Conservation (phyloP, 805 yeast genomes). For the Sugiyamaella valdiviana region DNA sequence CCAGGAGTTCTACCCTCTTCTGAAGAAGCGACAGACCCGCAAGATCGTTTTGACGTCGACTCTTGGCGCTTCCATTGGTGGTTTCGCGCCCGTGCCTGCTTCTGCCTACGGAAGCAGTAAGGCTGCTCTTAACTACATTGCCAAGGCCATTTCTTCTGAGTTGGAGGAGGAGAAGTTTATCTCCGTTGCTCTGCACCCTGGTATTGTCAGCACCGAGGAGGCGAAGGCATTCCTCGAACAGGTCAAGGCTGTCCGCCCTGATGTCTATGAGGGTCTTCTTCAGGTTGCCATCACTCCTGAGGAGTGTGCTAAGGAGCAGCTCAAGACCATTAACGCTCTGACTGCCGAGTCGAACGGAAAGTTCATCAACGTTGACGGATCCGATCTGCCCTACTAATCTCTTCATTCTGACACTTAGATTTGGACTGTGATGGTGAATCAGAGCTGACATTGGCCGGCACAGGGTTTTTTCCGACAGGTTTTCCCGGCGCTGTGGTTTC, state of each 20-base stretch:
- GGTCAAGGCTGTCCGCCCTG: slow-evolving; percentile 5
- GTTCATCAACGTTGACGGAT: slow-evolving; percentile 12
- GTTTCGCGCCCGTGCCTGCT: slow-evolving; percentile 15
- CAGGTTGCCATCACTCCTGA: slow-evolving; percentile 19
- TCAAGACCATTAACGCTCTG: slow-evolving; percentile 22
- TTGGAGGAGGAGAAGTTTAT: slow-evolving; percentile 25
- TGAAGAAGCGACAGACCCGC: slow-evolving; percentile 21
- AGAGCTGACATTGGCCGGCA: too few relatives aligned
- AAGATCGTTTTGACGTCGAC: slow-evolving; percentile 29
- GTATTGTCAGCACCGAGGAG: slow-evolving; percentile 35
- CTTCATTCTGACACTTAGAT: too few relatives aligned
- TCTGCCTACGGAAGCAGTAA: slow-evolving; percentile 36
- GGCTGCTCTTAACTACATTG: slow-evolving; percentile 35
- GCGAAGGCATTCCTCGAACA: slow-evolving; percentile 12
- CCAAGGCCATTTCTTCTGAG: slow-evolving; percentile 28
- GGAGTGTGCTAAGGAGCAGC: slow-evolving; percentile 21
- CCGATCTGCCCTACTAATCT: slow-evolving; percentile 7
- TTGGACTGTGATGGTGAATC: too few relatives aligned
- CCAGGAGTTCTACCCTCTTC: slow-evolving; percentile 24
- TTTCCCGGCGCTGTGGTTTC: too few relatives aligned
- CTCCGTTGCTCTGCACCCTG: slow-evolving; percentile 37
- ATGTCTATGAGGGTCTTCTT: slow-evolving; percentile 2
- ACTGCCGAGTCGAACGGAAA: slow-evolving; percentile 25
- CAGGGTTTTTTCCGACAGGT: too few relatives aligned
- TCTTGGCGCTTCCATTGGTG: slow-evolving; percentile 25